phyloP scores from a whole-genome alignment of 352 stramenopile genomes.

The Aphanomyces euteiches region DNA sequence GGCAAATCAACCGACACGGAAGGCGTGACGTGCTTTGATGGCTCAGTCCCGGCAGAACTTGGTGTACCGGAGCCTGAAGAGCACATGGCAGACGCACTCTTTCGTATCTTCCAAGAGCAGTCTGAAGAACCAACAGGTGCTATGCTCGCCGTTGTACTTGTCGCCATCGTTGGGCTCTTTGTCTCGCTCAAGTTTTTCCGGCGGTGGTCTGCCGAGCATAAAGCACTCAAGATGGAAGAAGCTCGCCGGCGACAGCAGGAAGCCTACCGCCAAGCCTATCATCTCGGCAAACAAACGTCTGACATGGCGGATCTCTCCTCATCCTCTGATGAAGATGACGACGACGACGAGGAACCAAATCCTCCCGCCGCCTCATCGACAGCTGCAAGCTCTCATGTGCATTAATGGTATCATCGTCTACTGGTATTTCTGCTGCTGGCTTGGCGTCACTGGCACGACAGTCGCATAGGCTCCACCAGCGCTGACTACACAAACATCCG shows the following conservation, averaged over 20 bases:
- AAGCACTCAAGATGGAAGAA: conserved; percentile 64
- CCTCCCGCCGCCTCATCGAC: too few relatives aligned
- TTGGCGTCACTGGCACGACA: too few relatives aligned
- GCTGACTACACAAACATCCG: too few relatives aligned
- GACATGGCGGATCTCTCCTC: neutral
- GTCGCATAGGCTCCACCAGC: too few relatives aligned
- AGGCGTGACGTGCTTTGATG: conserved; percentile 77
- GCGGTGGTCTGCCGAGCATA: conserved; percentile 44
- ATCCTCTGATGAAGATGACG: conserved; percentile 4
- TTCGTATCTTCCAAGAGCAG: conserved; percentile 62
- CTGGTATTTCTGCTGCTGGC: too few relatives aligned
- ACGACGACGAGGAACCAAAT: neutral
- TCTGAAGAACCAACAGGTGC: conserved; percentile 59
- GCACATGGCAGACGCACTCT: conserved; percentile 48
- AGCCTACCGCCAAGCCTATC: conserved; percentile 39
- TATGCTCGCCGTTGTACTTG: conserved; percentile 68
- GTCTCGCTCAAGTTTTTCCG: conserved; percentile 50
- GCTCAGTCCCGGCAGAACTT: conserved; percentile 57
- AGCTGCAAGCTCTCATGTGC: too few relatives aligned
- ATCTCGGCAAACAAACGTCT: conserved; percentile 9
- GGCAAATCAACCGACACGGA: conserved; percentile 59
- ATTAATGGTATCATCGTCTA: too few relatives aligned
- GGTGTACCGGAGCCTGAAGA: conserved; percentile 56
- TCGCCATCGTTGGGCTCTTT: conserved; percentile 55
- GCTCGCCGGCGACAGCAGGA: conserved; percentile 68